Evolutionary conservation across 2,329 filamentous ascomycete genomes (phyloP), one percentile per base, ranked within the genome.

Genomic region (Fusarium pininemorale): DNA sequence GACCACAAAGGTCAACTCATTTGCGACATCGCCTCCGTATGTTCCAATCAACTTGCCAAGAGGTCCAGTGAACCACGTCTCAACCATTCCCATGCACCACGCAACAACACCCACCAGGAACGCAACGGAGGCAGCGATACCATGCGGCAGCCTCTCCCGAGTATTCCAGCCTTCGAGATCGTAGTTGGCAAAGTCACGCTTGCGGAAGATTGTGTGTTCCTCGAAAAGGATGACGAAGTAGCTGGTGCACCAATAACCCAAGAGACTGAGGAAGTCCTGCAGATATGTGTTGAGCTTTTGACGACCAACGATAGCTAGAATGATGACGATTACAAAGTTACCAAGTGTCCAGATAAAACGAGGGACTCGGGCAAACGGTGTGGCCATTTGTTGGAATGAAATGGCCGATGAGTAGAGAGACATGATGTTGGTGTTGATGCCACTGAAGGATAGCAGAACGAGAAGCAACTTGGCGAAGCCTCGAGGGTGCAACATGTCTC

Each of bases 391-490:
- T 37, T 63, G 54, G 35, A 63, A 63, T 4, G 61, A 63, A 11
- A 63, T 63, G 28, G 61, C 61, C 5, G 61, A 63, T 13, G 54
- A 63, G 42, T 63, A 63, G 11, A 63, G 61, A 8, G 61, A 63
- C 61, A 63, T 63, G 54, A 63, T 63, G 42, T 63, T 63, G 28
- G 61, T 63, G 26, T 63, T 63, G 37, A 63, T 63, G 6, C 61
- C 61, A 6, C 61, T 63, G 20, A 63, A 63, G 3, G 61, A 63
- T 5, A 63, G 37, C 24, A 63, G 42, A 24, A 63, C 54, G 2
- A 63, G 61, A 8, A 63, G 61, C 1, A 63, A 11, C 28, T 63
- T 63, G 28, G 61, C 61, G 28, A 63, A 63, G 9, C 61, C 61
- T 37, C 61, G 54, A 7, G 61, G 61, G 3, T 63, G 61, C 5